Base-by-base conservation (phyloP, 805 yeast genomes). In the Schwanniomyces vanrijiae region DNA sequence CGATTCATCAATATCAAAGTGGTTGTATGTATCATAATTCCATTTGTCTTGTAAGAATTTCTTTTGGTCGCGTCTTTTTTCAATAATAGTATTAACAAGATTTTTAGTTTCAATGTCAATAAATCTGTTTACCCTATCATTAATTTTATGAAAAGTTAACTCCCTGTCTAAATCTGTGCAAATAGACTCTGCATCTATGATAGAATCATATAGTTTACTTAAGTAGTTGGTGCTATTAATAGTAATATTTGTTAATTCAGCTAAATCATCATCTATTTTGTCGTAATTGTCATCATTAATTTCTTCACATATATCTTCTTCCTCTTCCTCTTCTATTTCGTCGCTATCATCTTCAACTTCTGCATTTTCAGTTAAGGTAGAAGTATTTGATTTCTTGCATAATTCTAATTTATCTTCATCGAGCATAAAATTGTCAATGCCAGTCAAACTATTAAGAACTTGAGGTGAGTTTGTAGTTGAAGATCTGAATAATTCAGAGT, bases 401-500 rank as follows among this genome's bases (percentile, higher is more conserved):
- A 69, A 56, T 26, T 66, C 72, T 22, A 69, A 52, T 34, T 69
- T 68, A 50, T 70, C 73, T 35, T 61, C 67, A 4, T 63, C 66
- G 20, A 71, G 52, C 20, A 64, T 56, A 33, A 69, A 63, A 38
- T 60, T 58, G 39, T 67, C 73, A 16, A 69, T 50, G 1, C 60
- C 43, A 47, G 59, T 62, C 28, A 69, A 54, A 37, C 68, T 69
- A 44, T 60, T 62, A 39, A 68, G 44, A 66, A 69, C 66, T 46
- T 69, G 74, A 2, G 77, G 76, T 13, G 76, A 70, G 48, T 61
- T 66, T 0, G 73, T 64, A 3, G 72, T 62, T 4, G 75, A 69
- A 2, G 69, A 61, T 42, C 61, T 55, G 40, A 68, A 69, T 20
- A 66, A 46, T 21, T 53, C 56, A 8, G 48, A 42, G 45, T 46